Evolutionary conservation across 1,284 basidiomycete species (phyloP).

Genomic region (Ustilago esculenta): DNA sequence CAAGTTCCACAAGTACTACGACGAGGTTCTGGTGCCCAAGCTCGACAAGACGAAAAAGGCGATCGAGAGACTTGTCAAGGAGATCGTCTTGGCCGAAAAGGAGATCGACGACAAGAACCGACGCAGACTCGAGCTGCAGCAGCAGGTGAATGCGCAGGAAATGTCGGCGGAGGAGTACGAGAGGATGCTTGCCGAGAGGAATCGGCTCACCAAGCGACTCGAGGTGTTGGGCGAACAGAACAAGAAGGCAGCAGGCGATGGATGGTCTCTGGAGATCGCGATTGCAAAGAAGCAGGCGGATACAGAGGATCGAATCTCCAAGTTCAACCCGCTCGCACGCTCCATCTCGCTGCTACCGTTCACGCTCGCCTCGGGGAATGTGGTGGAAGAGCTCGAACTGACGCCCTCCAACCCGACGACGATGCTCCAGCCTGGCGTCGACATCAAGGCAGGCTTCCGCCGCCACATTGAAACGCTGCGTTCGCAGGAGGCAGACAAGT

Average conservation of each 20-base stretch:
- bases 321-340: constrained; percentile 51
- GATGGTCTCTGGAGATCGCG: constrained; percentile 58
- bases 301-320: constrained; percentile 55
- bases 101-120: constrained; percentile 53
- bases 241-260: constrained; percentile 50
- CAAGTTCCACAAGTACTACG: constrained; percentile 63
- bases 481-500: constrained; percentile 42
- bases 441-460: constrained; percentile 49
- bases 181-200: constrained; percentile 54
- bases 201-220: constrained; percentile 53
- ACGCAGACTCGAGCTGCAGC: constrained; percentile 48
- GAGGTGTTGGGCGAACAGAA: constrained; percentile 47
- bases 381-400: constrained; percentile 53
- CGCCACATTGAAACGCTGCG: constrained; percentile 44
- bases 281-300: constrained; percentile 58
- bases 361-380: constrained; percentile 31
- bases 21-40: constrained; percentile 60
- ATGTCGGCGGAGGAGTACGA: constrained; percentile 63
- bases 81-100: constrained; percentile 39
- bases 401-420: constrained; percentile 44
- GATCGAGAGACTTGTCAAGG: constrained; percentile 52
- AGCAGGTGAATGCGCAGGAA: constrained; percentile 59
- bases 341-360: constrained; percentile 55
- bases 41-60: constrained; percentile 60
- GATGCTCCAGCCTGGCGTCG: constrained; percentile 56